Conservation (phyloP, 768 basidiomycete species). For the Sistotremastrum niveocremeum region DNA sequence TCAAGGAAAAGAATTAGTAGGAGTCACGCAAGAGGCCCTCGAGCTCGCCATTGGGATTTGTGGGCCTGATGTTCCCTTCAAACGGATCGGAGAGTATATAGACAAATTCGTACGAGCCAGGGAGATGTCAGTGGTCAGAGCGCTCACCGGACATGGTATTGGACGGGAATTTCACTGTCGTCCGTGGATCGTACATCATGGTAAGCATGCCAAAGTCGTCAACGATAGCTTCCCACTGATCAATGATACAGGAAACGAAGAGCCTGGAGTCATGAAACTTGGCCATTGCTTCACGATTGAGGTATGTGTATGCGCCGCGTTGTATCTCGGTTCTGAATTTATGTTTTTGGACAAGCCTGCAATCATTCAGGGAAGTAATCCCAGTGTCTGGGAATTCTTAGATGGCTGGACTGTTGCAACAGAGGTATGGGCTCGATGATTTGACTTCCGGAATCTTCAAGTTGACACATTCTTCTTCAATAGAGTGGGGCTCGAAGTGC, state of each 20-base stretch:
- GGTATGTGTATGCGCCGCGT: slow-evolving; percentile 23
- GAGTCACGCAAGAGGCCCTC: slow-evolving; percentile 49
- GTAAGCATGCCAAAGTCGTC: slow-evolving; percentile 25
- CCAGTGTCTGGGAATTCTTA: slow-evolving; percentile 65
- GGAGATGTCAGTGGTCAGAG: slow-evolving; percentile 51
- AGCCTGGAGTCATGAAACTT: slow-evolving; percentile 66
- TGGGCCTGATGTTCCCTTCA: slow-evolving; percentile 57
- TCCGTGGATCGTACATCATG: slow-evolving; percentile 73
- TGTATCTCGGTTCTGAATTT: not conserved
- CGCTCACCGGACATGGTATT: slow-evolving; percentile 82
- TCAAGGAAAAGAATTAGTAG: slow-evolving; percentile 50
- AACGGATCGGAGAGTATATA: slow-evolving; percentile 59
- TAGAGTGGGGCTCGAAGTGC: slow-evolving; percentile 74
- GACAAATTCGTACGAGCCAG: slow-evolving; percentile 26
- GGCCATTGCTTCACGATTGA: slow-evolving; percentile 94
- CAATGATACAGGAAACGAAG: slow-evolving; percentile 53
- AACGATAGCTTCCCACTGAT: not conserved
- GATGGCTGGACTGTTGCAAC: slow-evolving; percentile 94
- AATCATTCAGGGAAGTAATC: slow-evolving; percentile 60
- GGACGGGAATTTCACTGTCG: slow-evolving; percentile 65
- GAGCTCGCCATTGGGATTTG: slow-evolving; percentile 61
- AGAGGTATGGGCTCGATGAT: slow-evolving; percentile 34
- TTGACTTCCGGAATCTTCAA: not conserved
- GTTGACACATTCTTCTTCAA: not conserved
- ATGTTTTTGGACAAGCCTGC: slow-evolving; percentile 35